Percentiles rank a stretch among this genome's conserved stretches.
phyloP scores from a whole-genome alignment of 495 filamentous ascomycete genomes.

The Penicillium mononematosum region DNA sequence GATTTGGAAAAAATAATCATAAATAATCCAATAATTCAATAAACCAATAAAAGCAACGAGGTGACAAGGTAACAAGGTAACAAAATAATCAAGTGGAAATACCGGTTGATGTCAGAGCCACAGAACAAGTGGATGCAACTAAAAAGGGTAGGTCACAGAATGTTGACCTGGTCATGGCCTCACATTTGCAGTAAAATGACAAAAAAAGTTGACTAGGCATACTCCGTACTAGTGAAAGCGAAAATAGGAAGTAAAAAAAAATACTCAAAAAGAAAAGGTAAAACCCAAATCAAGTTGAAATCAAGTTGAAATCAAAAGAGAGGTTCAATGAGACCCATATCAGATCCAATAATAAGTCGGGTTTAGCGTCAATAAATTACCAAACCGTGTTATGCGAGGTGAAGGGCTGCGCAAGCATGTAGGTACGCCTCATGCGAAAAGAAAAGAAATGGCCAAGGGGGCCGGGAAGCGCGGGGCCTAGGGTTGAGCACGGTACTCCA shows the following conservation, averaged over 20 bases:
- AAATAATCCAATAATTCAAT: conserved; percentile 8
- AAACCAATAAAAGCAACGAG: background rate
- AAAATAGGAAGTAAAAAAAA: conserved; percentile 7
- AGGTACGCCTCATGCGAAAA: conserved; percentile 28
- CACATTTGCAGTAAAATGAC: conserved; percentile 4
- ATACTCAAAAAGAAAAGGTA: background rate
- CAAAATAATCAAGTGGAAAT: conserved; percentile 21
- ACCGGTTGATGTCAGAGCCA: conserved; percentile 49
- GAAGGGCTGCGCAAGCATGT: conserved; percentile 21
- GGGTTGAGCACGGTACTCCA: conserved; percentile 38
- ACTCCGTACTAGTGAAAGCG: conserved; percentile 22
- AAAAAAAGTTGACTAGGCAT: conserved; percentile 10
- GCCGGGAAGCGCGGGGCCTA: conserved; percentile 31
- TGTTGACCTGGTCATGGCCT: conserved; percentile 26
- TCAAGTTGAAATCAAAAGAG: conserved; percentile 13
- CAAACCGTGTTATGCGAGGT: conserved; percentile 9
- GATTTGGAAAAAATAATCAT: conserved; percentile 20
- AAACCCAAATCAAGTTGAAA: conserved; percentile 4
- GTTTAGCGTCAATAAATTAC: conserved; percentile 37
- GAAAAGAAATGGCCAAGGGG: conserved; percentile 24
- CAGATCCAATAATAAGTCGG: conserved; percentile 43
- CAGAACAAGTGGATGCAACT: conserved; percentile 43
- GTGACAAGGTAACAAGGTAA: conserved; percentile 4
- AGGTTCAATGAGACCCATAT: conserved; percentile 34
- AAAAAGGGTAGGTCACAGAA: conserved; percentile 34